Evolutionary conservation across 768 basidiomycete species (phyloP), one percentile per base, ranked within the genome.

Genomic region (Terana coerulea): DNA sequence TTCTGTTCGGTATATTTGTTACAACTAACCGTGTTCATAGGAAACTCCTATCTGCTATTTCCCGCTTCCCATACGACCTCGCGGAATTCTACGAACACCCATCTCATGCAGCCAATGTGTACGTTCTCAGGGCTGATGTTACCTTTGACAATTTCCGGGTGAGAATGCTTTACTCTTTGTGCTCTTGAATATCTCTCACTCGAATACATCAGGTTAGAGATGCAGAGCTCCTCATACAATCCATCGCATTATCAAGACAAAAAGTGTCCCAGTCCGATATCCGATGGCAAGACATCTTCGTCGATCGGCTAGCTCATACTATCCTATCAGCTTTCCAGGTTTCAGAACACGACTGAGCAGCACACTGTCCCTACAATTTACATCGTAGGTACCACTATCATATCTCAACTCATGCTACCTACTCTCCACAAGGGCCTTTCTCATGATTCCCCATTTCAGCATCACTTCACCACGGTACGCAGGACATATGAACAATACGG

Each of bases 101-200:
- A 0, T 56, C 67, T 53, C 59, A 58, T 8, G 53, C 58, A 9
- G 52, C 72, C 11, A 69, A 75, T 48, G 45, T 78, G 4, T 66
- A 71, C 53, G 59, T 69, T 17, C 56, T 66, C 11, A 66, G 69
- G 4, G 57, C 64, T 3, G 73, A 77, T 37, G 64, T 76, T 26
- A 72, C 68, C 6, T 76, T 76, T 42, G 67, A 70, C 35, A 56
- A 70, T 15, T 77, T 75, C 59, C 68, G 71, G 19, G 64, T 65
- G 39, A 17, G 63, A 57, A 3, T 25, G 0, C 3, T 12, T 2
- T 19, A 21, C 31, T 36, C 4, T 1, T 28, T 4, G 21, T 17
- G 15, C 9, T 21, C 26, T 14, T 48, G 22, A 15, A 10, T 34
- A 11, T 17, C 28, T 6, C 48, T 53, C 14, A 51, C 51, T 5